phyloP scores from a whole-genome alignment of 352 stramenopile genomes.

The Globisporangium canariense region DNA sequence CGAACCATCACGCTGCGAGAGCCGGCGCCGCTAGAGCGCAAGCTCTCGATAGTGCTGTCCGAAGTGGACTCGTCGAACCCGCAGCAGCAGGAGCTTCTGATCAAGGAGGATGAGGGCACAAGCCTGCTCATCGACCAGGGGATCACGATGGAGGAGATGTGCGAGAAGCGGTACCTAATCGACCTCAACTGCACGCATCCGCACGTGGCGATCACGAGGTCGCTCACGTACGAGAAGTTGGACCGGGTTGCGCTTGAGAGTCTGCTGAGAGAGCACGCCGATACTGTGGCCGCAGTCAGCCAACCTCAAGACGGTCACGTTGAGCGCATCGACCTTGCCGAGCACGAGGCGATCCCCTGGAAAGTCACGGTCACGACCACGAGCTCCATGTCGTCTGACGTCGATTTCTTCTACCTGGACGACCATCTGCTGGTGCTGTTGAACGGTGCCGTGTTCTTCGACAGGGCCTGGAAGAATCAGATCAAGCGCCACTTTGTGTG shows the following conservation, averaged over 20 bases:
- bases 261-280: constrained; percentile 21
- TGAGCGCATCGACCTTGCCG: constrained; percentile 25
- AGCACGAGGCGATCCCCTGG: constrained; percentile 32
- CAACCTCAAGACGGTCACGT: constrained; percentile 15
- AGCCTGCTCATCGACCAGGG: constrained; percentile 44
- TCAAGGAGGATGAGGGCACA: constrained; percentile 42
- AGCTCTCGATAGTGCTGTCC: constrained; percentile 32
- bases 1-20: constrained; percentile 34
- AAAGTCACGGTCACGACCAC: constrained; percentile 36
- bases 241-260: constrained; percentile 13
- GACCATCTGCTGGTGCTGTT: constrained; percentile 32
- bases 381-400: constrained; percentile 43
- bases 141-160: constrained; percentile 45
- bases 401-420: constrained; percentile 28
- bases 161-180: constrained; percentile 39
- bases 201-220: constrained; percentile 31
- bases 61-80: constrained; percentile 29
- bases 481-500: constrained; percentile 35
- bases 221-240: constrained; percentile 43
- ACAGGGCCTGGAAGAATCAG: constrained; percentile 37
- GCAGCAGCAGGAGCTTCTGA: constrained; percentile 28
- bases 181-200: constrained; percentile 31
- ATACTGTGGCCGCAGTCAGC: constrained; percentile 19
- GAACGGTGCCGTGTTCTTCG: constrained; percentile 34
- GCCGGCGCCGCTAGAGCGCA: constrained; percentile 27